Evolutionary conservation across 106 monocot genomes (phyloP).

Genomic region (Acorus gramineus): DNA sequence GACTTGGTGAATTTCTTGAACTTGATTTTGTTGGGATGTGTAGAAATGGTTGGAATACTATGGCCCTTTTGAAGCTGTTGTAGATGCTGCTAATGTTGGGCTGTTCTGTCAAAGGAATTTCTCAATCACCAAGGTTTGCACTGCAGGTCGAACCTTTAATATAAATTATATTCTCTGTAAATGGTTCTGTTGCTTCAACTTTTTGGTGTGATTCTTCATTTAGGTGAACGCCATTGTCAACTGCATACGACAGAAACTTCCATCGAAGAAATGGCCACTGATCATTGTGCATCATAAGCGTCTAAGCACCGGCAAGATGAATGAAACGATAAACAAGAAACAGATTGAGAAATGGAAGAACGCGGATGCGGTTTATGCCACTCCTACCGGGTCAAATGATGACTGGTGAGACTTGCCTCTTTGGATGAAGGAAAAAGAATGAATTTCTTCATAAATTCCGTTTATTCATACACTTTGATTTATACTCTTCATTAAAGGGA

Average conservation of each 20-base stretch:
- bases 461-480: too few species aligned
- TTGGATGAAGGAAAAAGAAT: not conserved
- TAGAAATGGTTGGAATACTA: constrained; percentile 87
- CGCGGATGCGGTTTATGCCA: constrained; percentile 83
- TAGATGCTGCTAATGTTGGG: constrained; percentile 88
- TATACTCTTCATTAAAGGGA: too few species aligned
- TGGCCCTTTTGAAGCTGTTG: constrained; percentile 89
- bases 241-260: constrained; percentile 64
- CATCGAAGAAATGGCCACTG: constrained; percentile 65
- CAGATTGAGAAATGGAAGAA: constrained; percentile 78
- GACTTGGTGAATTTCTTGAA: not conserved
- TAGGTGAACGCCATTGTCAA: constrained; percentile 81
- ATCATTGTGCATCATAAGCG: constrained; percentile 73
- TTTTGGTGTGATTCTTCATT: not conserved
- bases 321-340: constrained; percentile 38
- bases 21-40: constrained; percentile 1
- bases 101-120: constrained; percentile 64
- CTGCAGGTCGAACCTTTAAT: not conserved
- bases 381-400: constrained; percentile 92
- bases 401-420: constrained; percentile 53
- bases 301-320: constrained; percentile 34
- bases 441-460: too few species aligned
- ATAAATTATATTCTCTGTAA: not conserved
- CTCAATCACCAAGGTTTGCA: constrained; percentile 48
- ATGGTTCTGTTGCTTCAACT: too few species aligned